Evolutionary conservation across 768 basidiomycete species (phyloP).

Genomic region (Auricularia cornea): DNA sequence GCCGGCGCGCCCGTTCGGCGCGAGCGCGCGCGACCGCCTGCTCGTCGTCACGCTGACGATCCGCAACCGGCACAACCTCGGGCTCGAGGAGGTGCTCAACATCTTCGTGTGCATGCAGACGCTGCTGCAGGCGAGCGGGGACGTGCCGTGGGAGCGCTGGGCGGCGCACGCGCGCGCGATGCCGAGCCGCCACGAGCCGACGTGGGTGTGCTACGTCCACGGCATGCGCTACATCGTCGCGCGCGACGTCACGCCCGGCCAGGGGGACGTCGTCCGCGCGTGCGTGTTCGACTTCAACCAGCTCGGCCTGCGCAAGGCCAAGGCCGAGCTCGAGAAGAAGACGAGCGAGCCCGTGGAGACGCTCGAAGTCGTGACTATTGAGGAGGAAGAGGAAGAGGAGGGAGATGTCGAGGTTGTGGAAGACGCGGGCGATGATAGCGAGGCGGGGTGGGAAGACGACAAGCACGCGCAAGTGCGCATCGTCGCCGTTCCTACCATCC

Average conservation of each 20-base stretch:
- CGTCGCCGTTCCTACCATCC: not conserved
- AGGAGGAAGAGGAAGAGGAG: not conserved
- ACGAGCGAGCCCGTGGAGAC: not conserved
- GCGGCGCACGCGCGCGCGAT: not conserved
- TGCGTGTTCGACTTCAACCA: constrained; percentile 1
- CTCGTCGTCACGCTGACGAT: not conserved
- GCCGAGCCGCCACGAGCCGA: not conserved
- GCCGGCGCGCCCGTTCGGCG: not conserved
- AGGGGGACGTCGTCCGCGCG: not conserved
- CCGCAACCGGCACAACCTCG: not conserved
- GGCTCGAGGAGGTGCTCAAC: not conserved
- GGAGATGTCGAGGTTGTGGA: not conserved
- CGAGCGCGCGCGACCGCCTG: not conserved
- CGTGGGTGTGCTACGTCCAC: constrained; percentile 1
- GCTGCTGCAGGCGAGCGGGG: not conserved
- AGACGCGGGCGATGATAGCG: not conserved
- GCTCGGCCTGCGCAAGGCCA: not conserved
- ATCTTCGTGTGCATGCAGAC: not conserved
- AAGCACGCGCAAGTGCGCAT: not conserved
- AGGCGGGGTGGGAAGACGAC: not conserved
- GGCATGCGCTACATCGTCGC: not conserved
- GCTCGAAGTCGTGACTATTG: not conserved
- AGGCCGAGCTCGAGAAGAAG: not conserved
- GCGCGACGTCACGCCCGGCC: not conserved
- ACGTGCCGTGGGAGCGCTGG: not conserved